Conservation (phyloP, 306 rosid species). For the Rosa persica region DNA sequence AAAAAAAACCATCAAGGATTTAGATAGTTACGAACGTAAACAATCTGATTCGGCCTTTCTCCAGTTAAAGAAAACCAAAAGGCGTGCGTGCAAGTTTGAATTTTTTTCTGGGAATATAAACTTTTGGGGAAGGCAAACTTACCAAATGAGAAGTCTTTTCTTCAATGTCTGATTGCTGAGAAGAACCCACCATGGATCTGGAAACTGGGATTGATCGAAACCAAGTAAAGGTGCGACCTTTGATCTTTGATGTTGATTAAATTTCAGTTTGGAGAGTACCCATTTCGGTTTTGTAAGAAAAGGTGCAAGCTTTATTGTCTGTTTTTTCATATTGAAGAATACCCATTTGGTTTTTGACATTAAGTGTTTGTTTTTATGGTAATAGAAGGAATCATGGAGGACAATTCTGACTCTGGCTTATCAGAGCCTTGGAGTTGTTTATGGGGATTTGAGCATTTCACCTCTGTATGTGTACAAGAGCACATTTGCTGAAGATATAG, state of each 20-base stretch:
- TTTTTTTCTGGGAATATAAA: slow-evolving; percentile 18
- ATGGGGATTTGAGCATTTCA: slow-evolving; percentile 94
- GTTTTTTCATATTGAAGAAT: not conserved
- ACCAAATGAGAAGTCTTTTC: slow-evolving; percentile 20
- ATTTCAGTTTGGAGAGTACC: slow-evolving; percentile 14
- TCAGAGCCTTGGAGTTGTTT: slow-evolving; percentile 95
- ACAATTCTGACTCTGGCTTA: slow-evolving; percentile 74
- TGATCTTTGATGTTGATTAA: not conserved
- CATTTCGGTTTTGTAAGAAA: slow-evolving; percentile 7
- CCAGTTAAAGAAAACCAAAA: not conserved
- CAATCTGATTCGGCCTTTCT: not conserved
- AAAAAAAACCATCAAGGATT: slow-evolving; percentile 11
- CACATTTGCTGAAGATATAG: slow-evolving; percentile 75
- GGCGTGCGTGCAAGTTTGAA: slow-evolving; percentile 16
- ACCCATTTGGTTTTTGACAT: slow-evolving; percentile 20
- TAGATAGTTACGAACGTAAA: slow-evolving; percentile 10
- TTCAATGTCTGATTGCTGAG: slow-evolving; percentile 30
- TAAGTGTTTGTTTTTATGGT: slow-evolving; percentile 19
- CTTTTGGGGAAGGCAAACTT: slow-evolving; percentile 13
- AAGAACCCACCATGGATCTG: slow-evolving; percentile 66
- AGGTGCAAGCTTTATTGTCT: not conserved
- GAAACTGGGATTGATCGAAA: slow-evolving; percentile 50
- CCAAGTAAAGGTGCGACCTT: slow-evolving; percentile 54
- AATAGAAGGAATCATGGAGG: slow-evolving; percentile 82
- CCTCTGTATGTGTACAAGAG: slow-evolving; percentile 80